Evolutionary conservation across 2,329 filamentous ascomycete species (phyloP).

Genomic region (Penicillium brevicompactum): DNA sequence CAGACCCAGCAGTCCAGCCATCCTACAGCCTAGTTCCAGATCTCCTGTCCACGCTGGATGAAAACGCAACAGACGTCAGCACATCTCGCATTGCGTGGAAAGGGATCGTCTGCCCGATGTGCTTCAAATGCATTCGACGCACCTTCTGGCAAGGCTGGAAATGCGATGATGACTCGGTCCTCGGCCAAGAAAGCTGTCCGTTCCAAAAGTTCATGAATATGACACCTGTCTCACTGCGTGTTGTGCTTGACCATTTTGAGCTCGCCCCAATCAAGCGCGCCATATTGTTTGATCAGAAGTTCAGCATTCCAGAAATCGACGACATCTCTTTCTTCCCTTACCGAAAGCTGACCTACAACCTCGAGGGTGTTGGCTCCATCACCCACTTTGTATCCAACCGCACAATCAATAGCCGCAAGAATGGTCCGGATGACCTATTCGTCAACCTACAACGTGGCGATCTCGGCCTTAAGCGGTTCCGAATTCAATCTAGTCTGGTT

Average conservation of each 20-base stretch:
- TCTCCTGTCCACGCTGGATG: constrained; percentile 40
- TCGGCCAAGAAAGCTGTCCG: constrained; percentile 47
- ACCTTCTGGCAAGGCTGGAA: constrained; percentile 64
- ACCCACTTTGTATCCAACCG: constrained; percentile 60
- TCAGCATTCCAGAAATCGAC: constrained; percentile 32
- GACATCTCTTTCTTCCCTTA: constrained; percentile 33
- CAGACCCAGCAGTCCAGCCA: constrained; percentile 39
- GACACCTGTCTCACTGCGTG: constrained; percentile 32
- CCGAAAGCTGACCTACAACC: constrained; percentile 35
- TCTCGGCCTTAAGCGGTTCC: constrained; percentile 51
- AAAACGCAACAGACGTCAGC: constrained; percentile 43
- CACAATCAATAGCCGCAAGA: constrained; percentile 51
- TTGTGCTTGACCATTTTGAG: constrained; percentile 35
- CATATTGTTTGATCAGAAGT: constrained; percentile 28
- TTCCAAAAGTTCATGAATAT: constrained; percentile 44
- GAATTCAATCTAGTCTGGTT: constrained; percentile 35
- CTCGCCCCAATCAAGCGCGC: constrained; percentile 30
- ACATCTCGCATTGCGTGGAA: constrained; percentile 57
- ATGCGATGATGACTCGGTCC: constrained; percentile 45
- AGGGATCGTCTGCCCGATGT: constrained; percentile 68
- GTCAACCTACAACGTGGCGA: constrained; percentile 47
- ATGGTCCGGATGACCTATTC: constrained; percentile 66
- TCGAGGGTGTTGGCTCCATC: constrained; percentile 47
- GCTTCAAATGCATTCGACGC: constrained; percentile 63
- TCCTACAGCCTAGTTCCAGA: constrained; percentile 44